These are phyloP conservation scores for Russula abietina DNA, from an alignment of 768 basidiomycete genomes.

Conservation along the genomic window DNA sequence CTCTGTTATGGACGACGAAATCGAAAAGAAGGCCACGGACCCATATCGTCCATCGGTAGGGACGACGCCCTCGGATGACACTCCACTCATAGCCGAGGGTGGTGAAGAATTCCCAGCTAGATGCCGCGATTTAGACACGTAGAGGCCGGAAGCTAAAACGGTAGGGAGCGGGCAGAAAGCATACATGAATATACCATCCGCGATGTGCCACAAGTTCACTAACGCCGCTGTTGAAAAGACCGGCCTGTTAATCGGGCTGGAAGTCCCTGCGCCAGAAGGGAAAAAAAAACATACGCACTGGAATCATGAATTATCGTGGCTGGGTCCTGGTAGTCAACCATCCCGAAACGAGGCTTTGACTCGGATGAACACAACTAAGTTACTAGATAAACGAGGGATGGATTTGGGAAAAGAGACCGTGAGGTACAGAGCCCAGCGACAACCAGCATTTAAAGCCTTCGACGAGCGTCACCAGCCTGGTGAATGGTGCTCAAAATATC, in stretches of 20 bases:
- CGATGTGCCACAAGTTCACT: slow-evolving; percentile 4
- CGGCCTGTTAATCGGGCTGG: neutral
- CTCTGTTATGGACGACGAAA: neutral
- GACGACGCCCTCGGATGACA: slow-evolving; percentile 4
- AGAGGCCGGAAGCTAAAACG: neutral
- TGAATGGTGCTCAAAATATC: too few relatives aligned
- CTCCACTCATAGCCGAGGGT: slow-evolving; percentile 5
- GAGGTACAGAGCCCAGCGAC: neutral
- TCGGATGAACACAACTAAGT: too few relatives aligned
- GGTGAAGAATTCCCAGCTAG: neutral
- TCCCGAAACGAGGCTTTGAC: neutral
- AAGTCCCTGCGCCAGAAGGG: too few relatives aligned
- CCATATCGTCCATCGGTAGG: slow-evolving; percentile 13
- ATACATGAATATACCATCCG: slow-evolving; percentile 7
- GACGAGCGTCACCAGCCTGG: too few relatives aligned
- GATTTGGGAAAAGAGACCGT: neutral
- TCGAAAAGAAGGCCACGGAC: neutral
- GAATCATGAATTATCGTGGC: neutral
- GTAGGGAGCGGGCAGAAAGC: neutral
- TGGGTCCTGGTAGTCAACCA: slow-evolving; percentile 10
- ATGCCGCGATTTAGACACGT: too few relatives aligned
- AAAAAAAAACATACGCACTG: neutral
- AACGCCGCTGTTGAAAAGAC: neutral
- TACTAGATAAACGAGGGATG: neutral
- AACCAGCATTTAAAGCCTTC: neutral